These are phyloP conservation scores for Oryza meyeriana DNA, from an alignment of 176 grass and related monocot species.

Conservation along the genomic window DNA sequence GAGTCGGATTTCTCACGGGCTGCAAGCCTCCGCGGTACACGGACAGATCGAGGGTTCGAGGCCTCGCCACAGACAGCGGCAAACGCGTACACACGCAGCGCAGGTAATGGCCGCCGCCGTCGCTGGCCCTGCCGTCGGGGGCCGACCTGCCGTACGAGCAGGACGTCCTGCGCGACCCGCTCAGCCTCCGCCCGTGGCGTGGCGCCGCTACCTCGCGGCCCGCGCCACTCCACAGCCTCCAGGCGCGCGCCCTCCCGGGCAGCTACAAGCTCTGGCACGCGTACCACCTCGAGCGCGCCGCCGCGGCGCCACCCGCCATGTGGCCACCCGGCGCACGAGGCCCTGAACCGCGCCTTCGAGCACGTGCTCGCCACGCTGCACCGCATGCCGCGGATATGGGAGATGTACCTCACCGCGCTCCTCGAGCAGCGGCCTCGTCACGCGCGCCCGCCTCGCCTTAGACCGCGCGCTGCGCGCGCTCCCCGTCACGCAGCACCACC, in stretches of 20 bases:
- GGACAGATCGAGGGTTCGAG: no score
- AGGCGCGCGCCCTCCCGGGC: slow-evolving; percentile 61
- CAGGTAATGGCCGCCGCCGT: not conserved
- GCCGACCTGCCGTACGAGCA: slow-evolving; percentile 72
- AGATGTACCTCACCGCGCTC: slow-evolving; percentile 61
- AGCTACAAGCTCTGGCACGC: slow-evolving; percentile 86
- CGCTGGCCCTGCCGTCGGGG: slow-evolving; percentile 32
- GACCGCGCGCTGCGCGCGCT: slow-evolving; percentile 65
- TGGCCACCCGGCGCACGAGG: slow-evolving; percentile 50
- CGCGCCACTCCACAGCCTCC: no score
- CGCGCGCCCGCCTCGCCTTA: slow-evolving; percentile 54
- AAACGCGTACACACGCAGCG: no score
- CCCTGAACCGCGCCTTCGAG: slow-evolving; percentile 83
- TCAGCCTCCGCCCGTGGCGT: slow-evolving; percentile 66
- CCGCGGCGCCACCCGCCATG: slow-evolving; percentile 45
- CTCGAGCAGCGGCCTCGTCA: slow-evolving; percentile 66
- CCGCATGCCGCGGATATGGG: slow-evolving; percentile 76
- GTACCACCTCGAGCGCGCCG: slow-evolving; percentile 76
- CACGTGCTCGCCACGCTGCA: slow-evolving; percentile 79
- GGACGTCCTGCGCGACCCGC: slow-evolving; percentile 70
- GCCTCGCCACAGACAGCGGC: no score
- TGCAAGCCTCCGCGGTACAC: no score
- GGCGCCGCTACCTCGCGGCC: slow-evolving; percentile 79
- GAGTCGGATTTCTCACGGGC: no score
- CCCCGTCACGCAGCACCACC: slow-evolving; percentile 82